Base-by-base conservation (phyloP, 371 early-diverging fungal genomes). In the Ordospora pajunii region DNA sequence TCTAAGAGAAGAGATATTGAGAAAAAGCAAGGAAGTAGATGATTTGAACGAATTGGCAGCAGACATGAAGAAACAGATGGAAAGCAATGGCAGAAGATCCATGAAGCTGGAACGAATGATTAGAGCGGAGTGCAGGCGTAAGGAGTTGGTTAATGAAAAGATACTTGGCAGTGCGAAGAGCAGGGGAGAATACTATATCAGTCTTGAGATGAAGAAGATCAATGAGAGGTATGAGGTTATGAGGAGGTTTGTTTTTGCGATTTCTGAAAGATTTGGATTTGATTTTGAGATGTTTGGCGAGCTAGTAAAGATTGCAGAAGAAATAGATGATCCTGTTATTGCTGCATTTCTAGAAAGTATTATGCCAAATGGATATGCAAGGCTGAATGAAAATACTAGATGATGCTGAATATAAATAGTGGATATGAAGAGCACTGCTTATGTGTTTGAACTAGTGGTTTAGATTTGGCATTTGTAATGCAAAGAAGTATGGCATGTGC, bases 191-290 rank as follows among this genome's bases (percentile, higher is more conserved):
- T 58, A 58, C 19, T 58, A 58, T 12, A 58, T 58, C 19, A 58
- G 58, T 14, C 19, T 58, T n/a, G 58, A 58, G 19, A 58, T 58
- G 58, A 58, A 58, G 25, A 37, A 37, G 25, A 27, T 58, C 40
- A 58, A 58, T 19, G 25, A 23, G 19, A 11, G 58, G 19, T 2
- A 37, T 37, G 58, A 58, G 19, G 19, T 58, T 32, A 58, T 58
- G 58, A 58, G 58, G n/a, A 58, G 58, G 17, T 58, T 58, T 58
- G 32, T 58, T 37, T 40, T 58, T 58, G 58, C 23, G 37, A 58
- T 58, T 58, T 27, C 58, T 5, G 25, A 58, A 14, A 58, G 58
- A 19, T 25, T 58, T 58, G 58, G 58, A 12, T 37, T 58, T 37
- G 58, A 58, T 37, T 58, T 58, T 58, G 58, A 58, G 37, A 19